Evolutionary conservation across 805 yeast species (phyloP), one percentile per base, ranked within the genome.

Genomic region (Yarrowia sp.): DNA sequence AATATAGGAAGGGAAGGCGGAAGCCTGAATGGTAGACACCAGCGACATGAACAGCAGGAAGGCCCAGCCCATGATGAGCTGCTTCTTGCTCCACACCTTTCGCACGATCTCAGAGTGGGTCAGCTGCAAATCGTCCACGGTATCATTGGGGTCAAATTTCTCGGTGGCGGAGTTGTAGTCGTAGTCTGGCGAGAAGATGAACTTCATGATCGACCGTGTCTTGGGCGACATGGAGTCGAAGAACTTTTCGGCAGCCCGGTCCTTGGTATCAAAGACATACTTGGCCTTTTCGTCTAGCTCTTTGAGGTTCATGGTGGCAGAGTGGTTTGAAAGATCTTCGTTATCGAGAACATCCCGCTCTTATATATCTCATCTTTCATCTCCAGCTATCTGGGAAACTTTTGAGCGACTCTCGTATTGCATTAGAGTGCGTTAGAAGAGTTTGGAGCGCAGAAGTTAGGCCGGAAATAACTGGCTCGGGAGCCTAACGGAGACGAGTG

Each of bases 91-190:
- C 61, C 61, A 55, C 38, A 55, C 61, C 30, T 40, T 55, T 55
- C 61, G 61, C n/a, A 55, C 61, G 36, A 55, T 55, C n/a, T 55
- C 61, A 10, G 61, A 55, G 19, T 55, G 61, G 12, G 61, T 55
- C 46, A 55, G 36, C 38, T 55, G 61, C 14, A 55, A 2, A 24
- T 55, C 61, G 10, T 55, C 61, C 15, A 24, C 38, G 7, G 20
- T n/a, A 14, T 55, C 61, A 2, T 20, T 15, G 19, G 19, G n/a
- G 46, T 40, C 38, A n/a, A 39, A 55, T 20, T 24, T 20, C 46
- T 55, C 61, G 3, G 20, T 24, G 38, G 61, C 61, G 6, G 44
- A 24, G 20, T 4, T 30, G 61, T 39, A 55, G 46, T 55, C 61
- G n/a, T 39, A 55, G 10, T 55, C 61, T 3, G 61, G 61, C 20